A percentile compares a stretch with the other conserved stretches of the same genome.
These are phyloP conservation scores for Kwoniella europaea DNA, from an alignment of 768 basidiomycete species.

Conservation along the genomic window DNA sequence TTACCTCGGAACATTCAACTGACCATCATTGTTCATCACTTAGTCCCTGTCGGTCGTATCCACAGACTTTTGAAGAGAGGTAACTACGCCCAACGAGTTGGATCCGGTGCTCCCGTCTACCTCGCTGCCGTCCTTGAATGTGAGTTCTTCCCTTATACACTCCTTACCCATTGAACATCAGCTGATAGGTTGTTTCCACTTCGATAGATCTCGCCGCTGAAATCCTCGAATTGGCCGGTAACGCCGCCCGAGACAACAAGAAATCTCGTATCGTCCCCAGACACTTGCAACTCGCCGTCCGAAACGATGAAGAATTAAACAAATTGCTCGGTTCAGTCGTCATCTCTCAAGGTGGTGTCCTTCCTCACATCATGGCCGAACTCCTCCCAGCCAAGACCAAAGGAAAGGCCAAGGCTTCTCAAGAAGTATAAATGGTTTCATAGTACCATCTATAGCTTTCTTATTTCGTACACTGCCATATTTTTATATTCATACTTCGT, in stretches of 20 bases:
- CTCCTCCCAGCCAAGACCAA: slow-evolving; percentile 63
- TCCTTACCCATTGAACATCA: not conserved
- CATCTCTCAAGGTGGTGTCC: slow-evolving; percentile 88
- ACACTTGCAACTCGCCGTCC: slow-evolving; percentile 88
- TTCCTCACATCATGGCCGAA: slow-evolving; percentile 72
- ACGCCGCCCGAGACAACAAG: slow-evolving; percentile 76
- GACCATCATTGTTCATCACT: slow-evolving; percentile 60
- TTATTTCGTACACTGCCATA: not conserved
- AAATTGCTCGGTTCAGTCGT: slow-evolving; percentile 82
- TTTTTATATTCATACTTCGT: slow-evolving; percentile 31
- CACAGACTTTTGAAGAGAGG: slow-evolving; percentile 86
- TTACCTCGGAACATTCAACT: not conserved
- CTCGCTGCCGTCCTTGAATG: slow-evolving; percentile 86
- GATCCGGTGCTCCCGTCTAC: slow-evolving; percentile 89
- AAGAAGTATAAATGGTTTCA: slow-evolving; percentile 52
- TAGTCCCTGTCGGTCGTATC: slow-evolving; percentile 85
- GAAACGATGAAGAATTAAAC: slow-evolving; percentile 84
- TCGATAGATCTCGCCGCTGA: slow-evolving; percentile 79
- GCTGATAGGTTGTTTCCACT: slow-evolving; percentile 9
- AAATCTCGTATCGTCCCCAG: slow-evolving; percentile 94
- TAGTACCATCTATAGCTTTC: not conserved
- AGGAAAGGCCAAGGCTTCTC: slow-evolving; percentile 53
- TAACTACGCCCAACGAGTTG: slow-evolving; percentile 80
- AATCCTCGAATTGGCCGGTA: slow-evolving; percentile 87
- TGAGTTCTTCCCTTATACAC: slow-evolving; percentile 27